Base-by-base conservation (phyloP, 192 early-diverging fungal genomes). In the Rhizophagus clarus region DNA sequence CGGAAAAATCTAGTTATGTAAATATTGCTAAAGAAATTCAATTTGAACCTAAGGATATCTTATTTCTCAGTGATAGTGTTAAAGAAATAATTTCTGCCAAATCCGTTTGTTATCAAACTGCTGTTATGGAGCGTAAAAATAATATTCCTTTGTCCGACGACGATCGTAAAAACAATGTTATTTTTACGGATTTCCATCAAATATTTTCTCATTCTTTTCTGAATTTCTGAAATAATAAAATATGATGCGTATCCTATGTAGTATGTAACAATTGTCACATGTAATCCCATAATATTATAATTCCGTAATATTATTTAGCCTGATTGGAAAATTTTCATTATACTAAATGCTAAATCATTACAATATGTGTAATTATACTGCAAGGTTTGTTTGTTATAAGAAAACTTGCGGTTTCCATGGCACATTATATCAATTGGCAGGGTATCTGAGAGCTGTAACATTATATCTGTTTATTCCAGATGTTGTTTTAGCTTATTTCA, bases 1-100 rank as follows among this genome's bases (percentile, higher is more conserved):
- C 91, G 7, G 92, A 92, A 37, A 61, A 79, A 4, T 69, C 82
- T 29, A 94, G 92, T 71, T 99, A 99, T 77, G 73, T 67, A 10
- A 84, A 84, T n/a, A 99, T 99, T 85, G 90, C 89, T 0, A 62
- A 87, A 0, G 87, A 90, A 28, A 93, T 98, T 81, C 87, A 87
- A 1, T 80, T 93, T 0, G 77, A 78, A 4, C 82, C 87, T 31
- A 60, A 76, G 7, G 40, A 74, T 0, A 87, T 97, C 15, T 82
- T 99, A 66, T 99, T 99, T 87, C 82, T 98, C n/a, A 95, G 93
- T 62, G 98, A 99, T 79, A 97, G 94, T 80, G 88, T 95, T 74
- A 87, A 92, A 34, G 97, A 98, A 87, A 93, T 94, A 32, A 79
- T 81, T 24, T 95, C 97, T 56, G 96, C 96, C 31, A 79, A 92